Evolutionary conservation across 805 yeast genomes (phyloP), one percentile per base, ranked within the genome.

Genomic region (Wickerhamiella qilinensis): DNA sequence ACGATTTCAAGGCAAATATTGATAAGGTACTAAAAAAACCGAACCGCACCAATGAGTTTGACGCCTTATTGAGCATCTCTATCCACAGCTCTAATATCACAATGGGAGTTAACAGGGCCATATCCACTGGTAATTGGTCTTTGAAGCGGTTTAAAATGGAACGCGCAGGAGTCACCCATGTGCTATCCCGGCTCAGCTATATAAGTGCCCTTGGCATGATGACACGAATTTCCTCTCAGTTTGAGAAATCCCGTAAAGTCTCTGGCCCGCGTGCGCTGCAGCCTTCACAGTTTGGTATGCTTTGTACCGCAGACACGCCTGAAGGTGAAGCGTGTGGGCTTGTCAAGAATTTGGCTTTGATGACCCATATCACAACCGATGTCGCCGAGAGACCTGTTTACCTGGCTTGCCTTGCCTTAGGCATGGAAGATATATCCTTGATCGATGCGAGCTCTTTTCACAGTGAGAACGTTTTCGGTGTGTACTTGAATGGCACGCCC

Each of bases 271-370:
- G 98, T 70, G 96, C 98, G 14, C 68, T 91, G 47, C 98, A 91
- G 60, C 98, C 98, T 9, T 91, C 98, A 2, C 98, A 91, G 63
- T 91, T 91, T 59, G 98, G 98, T 56, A 91, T 91, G 97, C 68
- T 91, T 43, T 91, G 98, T 67, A 84, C 97, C 5, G 82, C 97
- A 0, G 98, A 91, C 70, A 91, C 98, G 0, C 98, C 98, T 1
- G 98, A 91, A 70, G 98, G 98, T 69, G 98, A 91, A 62, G 98
- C 98, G 1, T 91, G 98, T 74, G 98, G 98, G 54, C 70, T 91
- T 59, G 98, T 91, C 28, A 91, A 91, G 62, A 91, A 91, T 56
- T 66, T 91, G 57, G 98, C 98, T 1, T 68, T 91, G 35, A 91
- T 91, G 98, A 91, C 98, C 9, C 98, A 91, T 60, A 91, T 91